These are phyloP conservation scores for Jackrogersella minutella DNA, from an alignment of 495 filamentous ascomycete species.

Conservation along the genomic window DNA sequence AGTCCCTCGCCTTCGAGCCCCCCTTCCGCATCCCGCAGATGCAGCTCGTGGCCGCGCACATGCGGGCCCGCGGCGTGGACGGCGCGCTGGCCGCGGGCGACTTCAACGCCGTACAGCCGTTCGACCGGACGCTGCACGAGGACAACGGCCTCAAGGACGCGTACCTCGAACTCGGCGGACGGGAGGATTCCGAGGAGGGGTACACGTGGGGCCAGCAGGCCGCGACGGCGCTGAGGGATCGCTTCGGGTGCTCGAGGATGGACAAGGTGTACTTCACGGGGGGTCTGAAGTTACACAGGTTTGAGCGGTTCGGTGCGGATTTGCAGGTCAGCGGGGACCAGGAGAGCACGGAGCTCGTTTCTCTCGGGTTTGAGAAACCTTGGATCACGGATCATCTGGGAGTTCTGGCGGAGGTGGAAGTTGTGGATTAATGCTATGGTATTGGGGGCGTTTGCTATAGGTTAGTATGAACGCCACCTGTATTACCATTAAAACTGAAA, in stretches of 20 bases:
- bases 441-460: not conserved
- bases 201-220: slow-evolving; percentile 67
- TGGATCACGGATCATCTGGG: slow-evolving; percentile 64
- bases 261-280: slow-evolving; percentile 59
- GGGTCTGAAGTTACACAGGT: slow-evolving; percentile 39
- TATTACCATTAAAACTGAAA: too few species aligned
- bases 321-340: slow-evolving; percentile 20
- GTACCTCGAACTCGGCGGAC: slow-evolving; percentile 59
- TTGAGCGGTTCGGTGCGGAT: slow-evolving; percentile 53
- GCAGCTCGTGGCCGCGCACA: slow-evolving; percentile 46
- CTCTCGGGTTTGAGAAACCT: slow-evolving; percentile 42
- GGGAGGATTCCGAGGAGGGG: slow-evolving; percentile 58
- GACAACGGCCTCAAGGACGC: slow-evolving; percentile 60
- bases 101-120: slow-evolving; percentile 64
- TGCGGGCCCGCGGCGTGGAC: slow-evolving; percentile 44
- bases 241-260: slow-evolving; percentile 58
- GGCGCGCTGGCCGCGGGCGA: slow-evolving; percentile 58
- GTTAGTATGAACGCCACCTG: too few species aligned
- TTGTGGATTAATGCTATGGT: slow-evolving; percentile 10
- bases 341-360: slow-evolving; percentile 32
- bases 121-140: slow-evolving; percentile 54
- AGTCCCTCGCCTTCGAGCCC: slow-evolving; percentile 54
- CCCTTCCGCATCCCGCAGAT: slow-evolving; percentile 57
- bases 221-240: slow-evolving; percentile 36
- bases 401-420: slow-evolving; percentile 46